Conservation (phyloP, 352 stramenopile genomes). For the Phytophthora colocasiae region DNA sequence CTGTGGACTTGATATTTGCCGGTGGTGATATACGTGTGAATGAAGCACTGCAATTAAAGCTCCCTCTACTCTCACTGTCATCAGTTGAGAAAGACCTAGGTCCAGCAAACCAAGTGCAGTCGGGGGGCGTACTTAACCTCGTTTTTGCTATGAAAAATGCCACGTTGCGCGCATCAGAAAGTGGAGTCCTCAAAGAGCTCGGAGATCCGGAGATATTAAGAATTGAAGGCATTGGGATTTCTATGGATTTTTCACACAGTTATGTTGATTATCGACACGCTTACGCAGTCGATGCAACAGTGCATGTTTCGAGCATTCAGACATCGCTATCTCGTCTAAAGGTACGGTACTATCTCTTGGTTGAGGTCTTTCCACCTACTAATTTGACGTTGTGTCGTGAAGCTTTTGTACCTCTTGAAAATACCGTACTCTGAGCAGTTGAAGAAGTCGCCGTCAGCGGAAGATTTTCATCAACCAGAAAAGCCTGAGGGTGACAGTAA, state of each 20-base stretch:
- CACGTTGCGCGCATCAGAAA: conserved; percentile 25
- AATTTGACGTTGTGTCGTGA: conserved; percentile 16
- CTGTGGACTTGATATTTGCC: conserved; percentile 31
- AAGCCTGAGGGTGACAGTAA: conserved; percentile 1
- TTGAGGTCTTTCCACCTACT: conserved; percentile 1
- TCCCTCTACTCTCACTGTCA: conserved; percentile 32
- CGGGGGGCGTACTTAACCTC: conserved; percentile 29
- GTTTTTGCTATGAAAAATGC: conserved; percentile 21
- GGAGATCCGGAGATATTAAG: conserved; percentile 25
- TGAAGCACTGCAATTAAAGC: conserved; percentile 31
- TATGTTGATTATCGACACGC: conserved; percentile 19
- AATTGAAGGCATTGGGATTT: conserved; percentile 17
- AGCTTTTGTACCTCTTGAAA: conserved; percentile 58
- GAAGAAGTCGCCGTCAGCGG: not conserved
- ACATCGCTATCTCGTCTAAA: conserved; percentile 41
- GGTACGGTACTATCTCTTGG: conserved; percentile 22
- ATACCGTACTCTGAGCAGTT: conserved; percentile 25
- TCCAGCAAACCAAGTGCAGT: conserved; percentile 3
- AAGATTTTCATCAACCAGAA: conserved; percentile 6
- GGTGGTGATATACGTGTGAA: conserved; percentile 41
- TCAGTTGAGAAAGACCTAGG: conserved; percentile 23
- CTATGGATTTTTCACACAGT: conserved; percentile 32
- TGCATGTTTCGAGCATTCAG: conserved; percentile 33
- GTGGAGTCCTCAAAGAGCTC: conserved; percentile 27
- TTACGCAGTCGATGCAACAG: conserved; percentile 28